These are phyloP conservation scores for Magnusiomyces ingens DNA, from an alignment of 1,139 yeast species.

Conservation along the genomic window DNA sequence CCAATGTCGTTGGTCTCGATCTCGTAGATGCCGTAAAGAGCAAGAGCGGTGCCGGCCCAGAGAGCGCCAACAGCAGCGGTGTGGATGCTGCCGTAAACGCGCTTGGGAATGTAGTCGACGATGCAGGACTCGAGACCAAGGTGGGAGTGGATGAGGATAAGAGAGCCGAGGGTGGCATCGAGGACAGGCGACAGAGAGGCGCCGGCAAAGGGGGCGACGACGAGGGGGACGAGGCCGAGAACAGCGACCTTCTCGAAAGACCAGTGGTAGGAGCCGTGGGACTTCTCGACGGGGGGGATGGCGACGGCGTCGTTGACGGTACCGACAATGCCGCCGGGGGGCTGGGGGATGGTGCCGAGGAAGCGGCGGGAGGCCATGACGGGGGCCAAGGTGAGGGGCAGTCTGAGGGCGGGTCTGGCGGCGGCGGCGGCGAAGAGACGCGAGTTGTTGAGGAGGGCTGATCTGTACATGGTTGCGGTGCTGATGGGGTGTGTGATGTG, in stretches of 20 bases:
- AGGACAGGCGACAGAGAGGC: constrained; percentile 55
- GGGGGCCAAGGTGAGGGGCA: constrained; percentile 73
- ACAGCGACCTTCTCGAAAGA: constrained; percentile 67
- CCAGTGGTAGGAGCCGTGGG: constrained; percentile 90
- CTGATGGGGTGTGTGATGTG: neutral
- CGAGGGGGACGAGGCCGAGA: constrained; percentile 65
- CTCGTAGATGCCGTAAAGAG: constrained; percentile 74
- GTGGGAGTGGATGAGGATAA: constrained; percentile 66
- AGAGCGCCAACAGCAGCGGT: constrained; percentile 56
- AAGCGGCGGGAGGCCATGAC: constrained; percentile 43
- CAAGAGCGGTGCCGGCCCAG: constrained; percentile 62
- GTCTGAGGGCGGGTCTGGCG: constrained; percentile 44
- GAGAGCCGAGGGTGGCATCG: constrained; percentile 61
- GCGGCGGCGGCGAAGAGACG: constrained; percentile 38
- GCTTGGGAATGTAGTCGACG: constrained; percentile 78
- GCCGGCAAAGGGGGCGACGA: constrained; percentile 65
- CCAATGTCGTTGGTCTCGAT: constrained; percentile 65
- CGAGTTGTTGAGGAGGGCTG: constrained; percentile 13
- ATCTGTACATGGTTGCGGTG: constrained; percentile 11
- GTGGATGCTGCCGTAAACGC: constrained; percentile 74
- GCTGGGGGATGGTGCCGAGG: constrained; percentile 38
- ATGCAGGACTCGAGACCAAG: constrained; percentile 82
- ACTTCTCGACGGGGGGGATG: constrained; percentile 51
- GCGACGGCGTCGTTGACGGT: constrained; percentile 76
- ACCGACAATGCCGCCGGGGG: constrained; percentile 43